A percentile compares a stretch with the other conserved stretches of the same genome.
These are phyloP conservation scores for Hirschfeldia incana DNA, from an alignment of 345 rosid genomes.

Conservation along the genomic window DNA sequence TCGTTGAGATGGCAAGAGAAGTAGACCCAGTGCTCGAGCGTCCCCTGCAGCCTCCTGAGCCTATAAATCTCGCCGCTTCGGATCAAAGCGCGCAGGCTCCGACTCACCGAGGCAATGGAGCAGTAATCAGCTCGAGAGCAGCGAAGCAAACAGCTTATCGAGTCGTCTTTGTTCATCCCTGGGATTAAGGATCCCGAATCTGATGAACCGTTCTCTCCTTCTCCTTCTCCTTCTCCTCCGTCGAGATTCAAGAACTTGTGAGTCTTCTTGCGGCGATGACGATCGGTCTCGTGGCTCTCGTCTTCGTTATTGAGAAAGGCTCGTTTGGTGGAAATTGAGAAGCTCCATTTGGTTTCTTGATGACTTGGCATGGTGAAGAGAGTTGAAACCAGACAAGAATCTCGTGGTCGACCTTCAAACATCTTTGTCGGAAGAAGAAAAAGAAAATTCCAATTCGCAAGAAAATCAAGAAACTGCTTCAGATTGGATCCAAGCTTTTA, in stretches of 20 bases:
- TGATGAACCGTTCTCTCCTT: constrained; percentile 30
- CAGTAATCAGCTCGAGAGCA: constrained; percentile 71
- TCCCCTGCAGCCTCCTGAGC: constrained; percentile 47
- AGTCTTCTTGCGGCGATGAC: constrained; percentile 18
- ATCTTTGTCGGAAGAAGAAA: constrained; percentile 19
- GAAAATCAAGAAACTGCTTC: constrained; percentile 9
- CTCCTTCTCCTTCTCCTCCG: constrained; percentile 13
- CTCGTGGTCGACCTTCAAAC: constrained; percentile 36
- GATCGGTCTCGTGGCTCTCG: constrained; percentile 1
- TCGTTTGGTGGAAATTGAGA: constrained; percentile 28
- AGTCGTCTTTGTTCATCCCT: constrained; percentile 62
- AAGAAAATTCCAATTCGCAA: background rate
- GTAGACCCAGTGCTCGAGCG: constrained; percentile 75
- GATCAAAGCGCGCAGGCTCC: constrained; percentile 44
- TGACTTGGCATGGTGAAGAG: constrained; percentile 35
- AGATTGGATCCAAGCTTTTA: constrained; percentile 28
- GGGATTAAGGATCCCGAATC: constrained; percentile 53
- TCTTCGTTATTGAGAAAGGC: constrained; percentile 23
- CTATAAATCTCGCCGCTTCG: constrained; percentile 56
- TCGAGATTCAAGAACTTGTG: constrained; percentile 12
- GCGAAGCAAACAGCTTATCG: constrained; percentile 58
- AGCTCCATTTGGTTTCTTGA: constrained; percentile 35
- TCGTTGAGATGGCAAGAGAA: constrained; percentile 64
- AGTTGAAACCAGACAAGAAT: constrained; percentile 41
- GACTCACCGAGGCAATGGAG: constrained; percentile 44